A percentile compares a stretch with the other conserved stretches of the same genome.
phyloP scores from a whole-genome alignment of 2,329 filamentous ascomycete species.

The Fusarium udum region DNA sequence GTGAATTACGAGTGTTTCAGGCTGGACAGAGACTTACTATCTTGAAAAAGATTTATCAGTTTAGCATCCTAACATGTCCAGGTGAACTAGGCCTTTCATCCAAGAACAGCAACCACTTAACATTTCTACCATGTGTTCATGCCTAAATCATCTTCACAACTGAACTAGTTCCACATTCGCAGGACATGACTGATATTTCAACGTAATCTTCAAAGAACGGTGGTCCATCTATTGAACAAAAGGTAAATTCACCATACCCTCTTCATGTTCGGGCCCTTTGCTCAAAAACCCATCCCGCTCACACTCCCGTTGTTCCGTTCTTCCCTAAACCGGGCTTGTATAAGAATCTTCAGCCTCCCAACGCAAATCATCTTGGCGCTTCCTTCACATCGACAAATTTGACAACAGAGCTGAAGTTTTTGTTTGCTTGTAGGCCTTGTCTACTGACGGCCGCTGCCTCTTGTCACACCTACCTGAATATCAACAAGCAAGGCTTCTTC shows the following conservation, averaged over 20 bases:
- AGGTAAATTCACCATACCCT: neutral
- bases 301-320: neutral
- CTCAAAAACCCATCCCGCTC: slow-evolving; percentile 3
- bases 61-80: neutral
- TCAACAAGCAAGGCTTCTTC: neutral
- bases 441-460: neutral
- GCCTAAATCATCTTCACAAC: neutral
- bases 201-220: neutral
- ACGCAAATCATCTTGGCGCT: neutral
- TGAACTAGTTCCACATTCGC: neutral
- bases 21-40: neutral
- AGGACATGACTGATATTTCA: neutral
- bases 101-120: neutral
- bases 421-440: neutral
- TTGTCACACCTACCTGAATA: neutral
- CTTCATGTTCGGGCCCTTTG: slow-evolving; percentile 8
- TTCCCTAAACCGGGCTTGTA: neutral
- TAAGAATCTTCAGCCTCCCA: neutral
- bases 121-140: neutral
- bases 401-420: neutral
- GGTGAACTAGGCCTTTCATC: neutral
- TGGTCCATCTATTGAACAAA: neutral
- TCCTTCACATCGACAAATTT: neutral
- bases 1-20: too few relatives aligned
- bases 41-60: too few relatives aligned